phyloP scores from a whole-genome alignment of 2,329 filamentous ascomycete genomes.

The Colletotrichum incanum region DNA sequence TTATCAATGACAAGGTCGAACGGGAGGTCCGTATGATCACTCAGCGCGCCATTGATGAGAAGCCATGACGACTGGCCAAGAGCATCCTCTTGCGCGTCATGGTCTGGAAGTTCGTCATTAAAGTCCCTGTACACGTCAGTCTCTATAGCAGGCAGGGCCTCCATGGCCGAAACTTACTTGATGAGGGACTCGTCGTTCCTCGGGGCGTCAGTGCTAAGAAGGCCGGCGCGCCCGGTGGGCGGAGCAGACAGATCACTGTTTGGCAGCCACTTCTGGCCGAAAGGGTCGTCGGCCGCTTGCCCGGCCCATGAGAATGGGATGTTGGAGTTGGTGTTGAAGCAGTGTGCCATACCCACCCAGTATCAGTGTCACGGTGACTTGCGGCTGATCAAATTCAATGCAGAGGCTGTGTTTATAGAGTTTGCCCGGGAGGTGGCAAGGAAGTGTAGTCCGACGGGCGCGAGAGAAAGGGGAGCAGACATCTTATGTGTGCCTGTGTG shows the following conservation, averaged over 20 bases:
- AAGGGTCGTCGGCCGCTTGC: slow-evolving; percentile 12
- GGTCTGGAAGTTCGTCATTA: slow-evolving; percentile 19
- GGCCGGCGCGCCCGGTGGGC: slow-evolving; percentile 3
- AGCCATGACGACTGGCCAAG: slow-evolving; percentile 12
- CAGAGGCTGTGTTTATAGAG: slow-evolving; percentile 29
- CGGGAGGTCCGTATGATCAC: slow-evolving; percentile 19
- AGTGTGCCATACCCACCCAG: slow-evolving; percentile 32
- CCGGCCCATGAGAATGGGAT: slow-evolving; percentile 25
- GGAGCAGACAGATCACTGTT: not conserved
- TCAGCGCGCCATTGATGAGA: not conserved
- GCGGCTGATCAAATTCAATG: not conserved
- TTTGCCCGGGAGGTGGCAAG: slow-evolving; percentile 8
- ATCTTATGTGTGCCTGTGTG: slow-evolving; percentile 14
- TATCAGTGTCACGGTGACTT: not conserved
- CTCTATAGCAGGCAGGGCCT: not conserved
- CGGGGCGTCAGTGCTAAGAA: slow-evolving; percentile 5
- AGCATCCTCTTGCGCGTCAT: not conserved
- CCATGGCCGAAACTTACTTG: slow-evolving; percentile 1
- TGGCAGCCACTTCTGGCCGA: slow-evolving; percentile 9
- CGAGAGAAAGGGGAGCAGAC: not conserved
- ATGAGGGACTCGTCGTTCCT: slow-evolving; percentile 23
- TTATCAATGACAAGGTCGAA: slow-evolving; percentile 28
- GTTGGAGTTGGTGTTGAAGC: not conserved
- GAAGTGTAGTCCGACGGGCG: not conserved
- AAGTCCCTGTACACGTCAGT: slow-evolving; percentile 25